Conservation (phyloP, 306 rosid species). For the Canavalia gladiata region DNA sequence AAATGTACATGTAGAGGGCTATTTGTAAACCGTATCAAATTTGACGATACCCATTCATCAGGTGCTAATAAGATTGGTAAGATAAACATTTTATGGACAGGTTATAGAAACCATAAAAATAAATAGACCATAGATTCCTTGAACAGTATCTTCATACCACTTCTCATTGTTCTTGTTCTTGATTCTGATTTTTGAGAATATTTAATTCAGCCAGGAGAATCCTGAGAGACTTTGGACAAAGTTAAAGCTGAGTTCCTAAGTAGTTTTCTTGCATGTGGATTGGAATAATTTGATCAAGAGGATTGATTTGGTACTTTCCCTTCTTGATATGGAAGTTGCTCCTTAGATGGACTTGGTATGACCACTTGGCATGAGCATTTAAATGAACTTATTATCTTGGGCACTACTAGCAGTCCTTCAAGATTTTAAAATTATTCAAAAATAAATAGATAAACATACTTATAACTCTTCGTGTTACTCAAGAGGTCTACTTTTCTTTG, state of each 20-base stretch:
- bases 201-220: conserved; percentile 69
- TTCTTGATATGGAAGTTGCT: conserved; percentile 50
- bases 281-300: conserved; percentile 63
- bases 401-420: conserved; percentile 27
- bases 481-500: conserved; percentile 11
- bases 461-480: conserved; percentile 33
- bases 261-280: conserved; percentile 72
- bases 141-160: conserved; percentile 66
- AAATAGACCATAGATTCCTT: conserved; percentile 50
- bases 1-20: conserved; percentile 16
- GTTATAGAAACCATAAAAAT: conserved; percentile 41
- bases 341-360: conserved; percentile 57
- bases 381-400: conserved; percentile 41
- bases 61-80: conserved; percentile 41
- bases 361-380: conserved; percentile 56
- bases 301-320: conserved; percentile 54
- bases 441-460: neutral
- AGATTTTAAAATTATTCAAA: conserved; percentile 24
- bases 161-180: conserved; percentile 59
- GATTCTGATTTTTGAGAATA: conserved; percentile 77
- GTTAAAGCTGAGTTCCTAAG: conserved; percentile 68
- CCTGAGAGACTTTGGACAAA: conserved; percentile 61
- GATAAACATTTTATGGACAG: conserved; percentile 45
- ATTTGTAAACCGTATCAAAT: conserved; percentile 44
- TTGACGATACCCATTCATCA: conserved; percentile 42